Conservation (phyloP, 805 yeast species). For the Ogataea salicorniae region DNA sequence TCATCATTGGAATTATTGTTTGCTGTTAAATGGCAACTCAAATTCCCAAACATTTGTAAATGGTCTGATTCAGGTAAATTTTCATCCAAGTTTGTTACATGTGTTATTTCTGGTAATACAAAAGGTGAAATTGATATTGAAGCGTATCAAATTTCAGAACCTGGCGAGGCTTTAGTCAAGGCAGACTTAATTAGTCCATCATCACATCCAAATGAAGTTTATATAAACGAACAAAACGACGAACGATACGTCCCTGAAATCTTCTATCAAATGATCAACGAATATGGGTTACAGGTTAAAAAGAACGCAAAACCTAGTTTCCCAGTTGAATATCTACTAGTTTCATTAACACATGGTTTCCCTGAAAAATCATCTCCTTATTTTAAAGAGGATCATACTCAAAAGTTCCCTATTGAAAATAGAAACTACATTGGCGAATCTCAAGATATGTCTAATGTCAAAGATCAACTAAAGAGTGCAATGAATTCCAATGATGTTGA, state of each 20-base stretch:
- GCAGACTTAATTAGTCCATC: slow-evolving; percentile 86
- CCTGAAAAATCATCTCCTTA: slow-evolving; percentile 56
- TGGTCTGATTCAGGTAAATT: slow-evolving; percentile 60
- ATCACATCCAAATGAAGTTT: slow-evolving; percentile 84
- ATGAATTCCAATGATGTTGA: slow-evolving; percentile 19
- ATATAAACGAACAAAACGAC: slow-evolving; percentile 66
- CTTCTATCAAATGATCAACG: slow-evolving; percentile 77
- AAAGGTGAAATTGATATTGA: slow-evolving; percentile 86
- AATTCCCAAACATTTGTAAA: slow-evolving; percentile 56
- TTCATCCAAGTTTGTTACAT: slow-evolving; percentile 89
- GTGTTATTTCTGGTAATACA: slow-evolving; percentile 86
- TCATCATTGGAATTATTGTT: slow-evolving; percentile 82
- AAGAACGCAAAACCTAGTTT: slow-evolving; percentile 85
- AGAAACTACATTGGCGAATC: slow-evolving; percentile 69
- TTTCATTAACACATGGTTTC: slow-evolving; percentile 89
- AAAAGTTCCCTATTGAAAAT: slow-evolving; percentile 70
- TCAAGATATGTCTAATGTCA: slow-evolving; percentile 58
- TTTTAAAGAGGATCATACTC: slow-evolving; percentile 35
- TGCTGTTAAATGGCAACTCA: slow-evolving; percentile 74
- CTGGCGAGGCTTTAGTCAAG: slow-evolving; percentile 80
- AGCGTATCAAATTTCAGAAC: slow-evolving; percentile 82
- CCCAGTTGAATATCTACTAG: slow-evolving; percentile 86
- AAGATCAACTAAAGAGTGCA: slow-evolving; percentile 37
- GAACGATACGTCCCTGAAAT: slow-evolving; percentile 92
- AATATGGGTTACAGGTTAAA: slow-evolving; percentile 84